These are phyloP conservation scores for Talaromyces rugulosus DNA, from an alignment of 2,329 filamentous ascomycete species.

Conservation along the genomic window DNA sequence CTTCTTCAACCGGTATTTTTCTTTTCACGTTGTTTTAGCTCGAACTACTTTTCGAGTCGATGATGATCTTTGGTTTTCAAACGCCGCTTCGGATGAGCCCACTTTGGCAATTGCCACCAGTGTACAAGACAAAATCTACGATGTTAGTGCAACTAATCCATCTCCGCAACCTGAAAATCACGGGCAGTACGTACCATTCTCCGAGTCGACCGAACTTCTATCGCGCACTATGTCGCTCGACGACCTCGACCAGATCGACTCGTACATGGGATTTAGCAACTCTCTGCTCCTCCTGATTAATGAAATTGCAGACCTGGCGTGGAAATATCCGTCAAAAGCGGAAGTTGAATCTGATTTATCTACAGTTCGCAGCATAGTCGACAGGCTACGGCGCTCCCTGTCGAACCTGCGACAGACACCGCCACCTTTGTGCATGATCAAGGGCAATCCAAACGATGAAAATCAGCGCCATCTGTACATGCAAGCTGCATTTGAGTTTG, in stretches of 20 bases:
- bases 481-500: constrained; percentile 13
- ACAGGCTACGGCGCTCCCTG: background rate
- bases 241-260: constrained; percentile 19
- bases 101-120: background rate
- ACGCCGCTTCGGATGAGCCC: background rate
- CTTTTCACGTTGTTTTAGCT: constrained; percentile 25
- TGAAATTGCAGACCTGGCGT: constrained; percentile 19
- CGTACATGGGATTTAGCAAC: constrained; percentile 24
- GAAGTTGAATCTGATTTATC: background rate
- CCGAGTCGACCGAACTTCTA: constrained; percentile 8
- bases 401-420: constrained; percentile 5
- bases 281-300: constrained; percentile 21
- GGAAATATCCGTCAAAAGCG: constrained; percentile 16
- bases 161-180: background rate
- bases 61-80: constrained; percentile 3
- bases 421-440: background rate
- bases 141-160: background rate
- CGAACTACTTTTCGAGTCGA: constrained; percentile 20
- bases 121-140: background rate
- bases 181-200: background rate
- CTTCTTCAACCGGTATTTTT: constrained; percentile 25
- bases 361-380: constrained; percentile 1
- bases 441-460: background rate
- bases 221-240: constrained; percentile 14
- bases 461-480: constrained; percentile 8